Percentiles rank a stretch among this genome's conserved stretches.
Evolutionary conservation across 2,329 filamentous ascomycete species (phyloP).

Genomic region (Arthrocladium fulminans): DNA sequence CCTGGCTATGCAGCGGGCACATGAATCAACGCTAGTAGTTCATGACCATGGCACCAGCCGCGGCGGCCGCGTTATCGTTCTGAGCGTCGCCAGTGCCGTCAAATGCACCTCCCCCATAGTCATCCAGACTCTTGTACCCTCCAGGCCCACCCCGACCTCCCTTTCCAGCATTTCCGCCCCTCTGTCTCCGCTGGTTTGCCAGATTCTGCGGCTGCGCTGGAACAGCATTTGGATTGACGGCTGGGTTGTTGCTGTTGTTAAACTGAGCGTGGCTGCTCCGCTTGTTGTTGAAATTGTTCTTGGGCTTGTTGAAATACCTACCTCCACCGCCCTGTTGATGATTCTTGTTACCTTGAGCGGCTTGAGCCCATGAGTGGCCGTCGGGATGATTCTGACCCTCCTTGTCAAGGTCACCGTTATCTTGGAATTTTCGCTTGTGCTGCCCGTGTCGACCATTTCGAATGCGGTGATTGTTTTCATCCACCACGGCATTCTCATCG

Average conservation of each 20-base stretch:
- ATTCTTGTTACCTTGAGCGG: slow-evolving; percentile 5
- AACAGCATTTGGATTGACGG: slow-evolving; percentile 13
- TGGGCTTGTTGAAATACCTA: slow-evolving; percentile 4
- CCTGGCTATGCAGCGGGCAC: neutral
- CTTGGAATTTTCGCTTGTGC: slow-evolving; percentile 50
- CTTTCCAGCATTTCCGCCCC: neutral
- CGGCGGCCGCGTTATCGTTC: slow-evolving; percentile 15
- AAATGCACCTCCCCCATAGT: slow-evolving; percentile 33
- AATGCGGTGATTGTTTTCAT: slow-evolving; percentile 35
- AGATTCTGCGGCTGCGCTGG: slow-evolving; percentile 10
- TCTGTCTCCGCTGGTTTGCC: slow-evolving; percentile 8
- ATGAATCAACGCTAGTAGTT: slow-evolving; percentile 15
- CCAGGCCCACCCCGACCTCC: slow-evolving; percentile 27
- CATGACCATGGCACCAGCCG: slow-evolving; percentile 19
- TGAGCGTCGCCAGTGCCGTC: slow-evolving; percentile 23
- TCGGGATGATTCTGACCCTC: slow-evolving; percentile 28
- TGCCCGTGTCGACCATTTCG: slow-evolving; percentile 44
- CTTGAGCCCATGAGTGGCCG: slow-evolving; percentile 12
- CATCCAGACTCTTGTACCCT: slow-evolving; percentile 60
- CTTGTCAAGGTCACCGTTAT: slow-evolving; percentile 37
- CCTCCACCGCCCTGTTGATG: slow-evolving; percentile 4
- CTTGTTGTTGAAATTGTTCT: slow-evolving; percentile 8
- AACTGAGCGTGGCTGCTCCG: slow-evolving; percentile 12
- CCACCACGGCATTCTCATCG: slow-evolving; percentile 26
- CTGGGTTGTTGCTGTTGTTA: slow-evolving; percentile 13